These are phyloP conservation scores for Dicorynia guianensis DNA, from an alignment of 306 rosid genomes.

Conservation along the genomic window DNA sequence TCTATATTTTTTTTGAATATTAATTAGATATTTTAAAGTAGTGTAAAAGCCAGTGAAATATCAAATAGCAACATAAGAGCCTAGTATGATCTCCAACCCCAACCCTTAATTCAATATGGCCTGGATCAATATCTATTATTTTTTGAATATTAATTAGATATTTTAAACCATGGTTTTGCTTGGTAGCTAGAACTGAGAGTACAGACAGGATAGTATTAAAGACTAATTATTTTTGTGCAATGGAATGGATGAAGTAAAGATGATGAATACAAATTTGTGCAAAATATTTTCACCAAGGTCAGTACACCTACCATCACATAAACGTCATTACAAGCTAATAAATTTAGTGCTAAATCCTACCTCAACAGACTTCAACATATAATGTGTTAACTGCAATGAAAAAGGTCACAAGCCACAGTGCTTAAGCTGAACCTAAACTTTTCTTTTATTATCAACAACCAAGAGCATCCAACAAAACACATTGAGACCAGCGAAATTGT, in stretches of 20 bases:
- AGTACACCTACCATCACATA: not conserved
- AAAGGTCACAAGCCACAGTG: not conserved
- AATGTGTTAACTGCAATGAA: too few relatives aligned
- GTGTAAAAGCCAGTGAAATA: not conserved
- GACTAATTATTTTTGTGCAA: not conserved
- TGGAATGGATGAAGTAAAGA: not conserved
- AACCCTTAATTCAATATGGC: not conserved
- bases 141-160: not conserved
- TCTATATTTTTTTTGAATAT: too few relatives aligned
- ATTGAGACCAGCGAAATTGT: too few relatives aligned
- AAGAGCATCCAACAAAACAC: not conserved
- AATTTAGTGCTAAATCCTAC: too few relatives aligned
- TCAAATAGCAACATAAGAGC: not conserved
- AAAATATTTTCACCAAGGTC: too few relatives aligned
- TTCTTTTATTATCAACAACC: not conserved
- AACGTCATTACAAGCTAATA: not conserved
- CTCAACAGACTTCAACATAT: too few relatives aligned
- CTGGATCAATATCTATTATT: not conserved
- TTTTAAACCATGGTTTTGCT: not conserved
- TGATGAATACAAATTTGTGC: not conserved
- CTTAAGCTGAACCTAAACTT: constrained; percentile 2
- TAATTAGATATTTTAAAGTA: too few relatives aligned
- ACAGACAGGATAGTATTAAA: not conserved
- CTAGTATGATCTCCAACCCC: not conserved
- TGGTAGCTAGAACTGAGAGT: not conserved